phyloP scores from a whole-genome alignment of 345 rosid species.

The Citrus hindsii region DNA sequence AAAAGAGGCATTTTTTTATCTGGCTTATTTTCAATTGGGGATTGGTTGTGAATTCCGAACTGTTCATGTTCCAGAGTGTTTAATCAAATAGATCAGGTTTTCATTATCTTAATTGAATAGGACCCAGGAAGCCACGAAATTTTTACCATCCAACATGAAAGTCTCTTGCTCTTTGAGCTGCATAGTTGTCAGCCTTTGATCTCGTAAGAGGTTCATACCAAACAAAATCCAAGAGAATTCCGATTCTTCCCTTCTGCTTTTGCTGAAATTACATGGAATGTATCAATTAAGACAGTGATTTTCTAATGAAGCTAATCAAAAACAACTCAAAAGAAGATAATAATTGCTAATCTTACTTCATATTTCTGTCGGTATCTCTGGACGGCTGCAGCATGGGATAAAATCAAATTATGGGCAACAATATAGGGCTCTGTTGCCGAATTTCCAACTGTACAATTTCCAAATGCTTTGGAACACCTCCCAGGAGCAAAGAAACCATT shows the following conservation, averaged over 20 bases:
- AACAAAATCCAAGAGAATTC: slow-evolving; percentile 84
- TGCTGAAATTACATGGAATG: slow-evolving; percentile 31
- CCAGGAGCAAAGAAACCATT: slow-evolving; percentile 81
- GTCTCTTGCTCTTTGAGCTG: slow-evolving; percentile 97
- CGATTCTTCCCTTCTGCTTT: slow-evolving; percentile 85
- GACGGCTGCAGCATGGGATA: slow-evolving; percentile 79
- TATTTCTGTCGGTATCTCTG: slow-evolving; percentile 83
- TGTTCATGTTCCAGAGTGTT: no score
- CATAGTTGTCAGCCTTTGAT: slow-evolving; percentile 75
- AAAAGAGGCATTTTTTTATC: no score
- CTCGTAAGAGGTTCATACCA: slow-evolving; percentile 97
- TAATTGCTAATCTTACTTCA: slow-evolving; percentile 41
- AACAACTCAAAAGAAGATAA: neutral
- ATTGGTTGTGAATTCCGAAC: no score
- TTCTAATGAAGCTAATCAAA: neutral
- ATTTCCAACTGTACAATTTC: slow-evolving; percentile 78
- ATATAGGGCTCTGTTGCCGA: slow-evolving; percentile 92
- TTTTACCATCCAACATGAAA: slow-evolving; percentile 91
- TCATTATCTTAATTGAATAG: no score
- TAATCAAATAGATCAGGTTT: no score
- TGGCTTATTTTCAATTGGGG: no score
- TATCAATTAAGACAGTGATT: neutral
- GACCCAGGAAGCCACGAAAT: neutral
- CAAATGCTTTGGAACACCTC: slow-evolving; percentile 80
- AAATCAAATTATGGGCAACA: slow-evolving; percentile 78